Evolutionary conservation across 1,139 yeast genomes (phyloP).

Genomic region (Yamadazyma kanchanaburiensis): DNA sequence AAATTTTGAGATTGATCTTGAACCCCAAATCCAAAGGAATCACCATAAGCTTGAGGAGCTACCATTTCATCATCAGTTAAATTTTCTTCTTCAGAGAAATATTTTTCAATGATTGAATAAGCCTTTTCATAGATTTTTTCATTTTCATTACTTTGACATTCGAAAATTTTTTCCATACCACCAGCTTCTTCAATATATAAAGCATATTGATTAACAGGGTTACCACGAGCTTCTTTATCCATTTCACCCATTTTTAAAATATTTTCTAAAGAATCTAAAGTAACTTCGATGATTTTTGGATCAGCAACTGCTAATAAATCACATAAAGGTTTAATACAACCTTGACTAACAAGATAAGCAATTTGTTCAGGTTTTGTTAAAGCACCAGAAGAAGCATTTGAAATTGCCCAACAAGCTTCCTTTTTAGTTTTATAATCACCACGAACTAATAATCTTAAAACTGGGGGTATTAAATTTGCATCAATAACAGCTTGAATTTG

Average conservation of each 20-base stretch:
- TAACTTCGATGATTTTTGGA: constrained; percentile 88
- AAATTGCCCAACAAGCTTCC: constrained; percentile 99
- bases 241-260: constrained; percentile 91
- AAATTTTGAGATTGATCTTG: constrained; percentile 47
- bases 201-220: constrained; percentile 78
- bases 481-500: constrained; percentile 97
- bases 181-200: constrained; percentile 95
- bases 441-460: constrained; percentile 71
- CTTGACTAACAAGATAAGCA: constrained; percentile 87
- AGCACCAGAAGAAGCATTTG: constrained; percentile 97
- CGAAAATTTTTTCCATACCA: constrained; percentile 95
- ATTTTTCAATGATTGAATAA: constrained; percentile 82
- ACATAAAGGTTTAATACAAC: constrained; percentile 96
- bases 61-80: constrained; percentile 73
- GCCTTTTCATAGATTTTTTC: constrained; percentile 93
- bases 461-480: constrained; percentile 89
- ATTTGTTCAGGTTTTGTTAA: constrained; percentile 89
- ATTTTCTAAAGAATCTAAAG: constrained; percentile 92
- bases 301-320: constrained; percentile 87
- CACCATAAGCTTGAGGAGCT: constrained; percentile 81
- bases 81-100: constrained; percentile 81
- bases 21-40: constrained; percentile 85
- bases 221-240: constrained; percentile 76
- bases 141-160: constrained; percentile 87
- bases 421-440: constrained; percentile 96